phyloP scores from a whole-genome alignment of 768 basidiomycete species.

The Russula virescens region DNA sequence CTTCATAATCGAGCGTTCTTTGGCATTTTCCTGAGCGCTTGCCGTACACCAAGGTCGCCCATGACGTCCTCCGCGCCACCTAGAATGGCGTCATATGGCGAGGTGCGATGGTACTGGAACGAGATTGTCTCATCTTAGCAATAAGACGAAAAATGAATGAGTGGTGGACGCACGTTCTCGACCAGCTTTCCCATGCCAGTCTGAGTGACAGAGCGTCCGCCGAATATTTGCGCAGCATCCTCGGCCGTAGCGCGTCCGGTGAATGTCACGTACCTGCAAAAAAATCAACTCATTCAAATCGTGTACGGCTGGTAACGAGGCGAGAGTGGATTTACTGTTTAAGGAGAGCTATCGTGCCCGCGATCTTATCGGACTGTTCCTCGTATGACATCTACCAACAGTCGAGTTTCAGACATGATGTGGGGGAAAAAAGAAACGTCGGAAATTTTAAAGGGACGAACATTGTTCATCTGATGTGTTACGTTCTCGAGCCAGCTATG shows the following conservation, averaged over 20 bases:
- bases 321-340: conserved; percentile 59
- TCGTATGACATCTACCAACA: conserved; percentile 69
- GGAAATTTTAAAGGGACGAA: conserved; percentile 31
- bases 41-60: conserved; percentile 67
- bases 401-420: conserved; percentile 18
- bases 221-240: conserved; percentile 83
- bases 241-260: conserved; percentile 60
- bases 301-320: too few relatives aligned
- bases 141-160: not conserved
- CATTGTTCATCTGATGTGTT: conserved; percentile 90
- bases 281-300: not conserved
- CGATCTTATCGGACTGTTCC: conserved; percentile 78
- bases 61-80: conserved; percentile 75
- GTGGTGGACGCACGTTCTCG: conserved; percentile 53
- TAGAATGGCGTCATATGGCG: conserved; percentile 78
- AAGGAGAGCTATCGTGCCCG: conserved; percentile 82
- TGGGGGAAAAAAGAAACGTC: not conserved
- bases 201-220: conserved; percentile 80
- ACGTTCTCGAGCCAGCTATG: conserved; percentile 89
- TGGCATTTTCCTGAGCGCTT: conserved; percentile 68
- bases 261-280: conserved; percentile 56
- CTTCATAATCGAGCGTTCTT: conserved; percentile 38
- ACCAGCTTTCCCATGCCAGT: conserved; percentile 84
- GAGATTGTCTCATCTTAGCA: not conserved
- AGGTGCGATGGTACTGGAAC: conserved; percentile 70